Conservation (phyloP, 495 filamentous ascomycete species). For the Penicillium alfredii region DNA sequence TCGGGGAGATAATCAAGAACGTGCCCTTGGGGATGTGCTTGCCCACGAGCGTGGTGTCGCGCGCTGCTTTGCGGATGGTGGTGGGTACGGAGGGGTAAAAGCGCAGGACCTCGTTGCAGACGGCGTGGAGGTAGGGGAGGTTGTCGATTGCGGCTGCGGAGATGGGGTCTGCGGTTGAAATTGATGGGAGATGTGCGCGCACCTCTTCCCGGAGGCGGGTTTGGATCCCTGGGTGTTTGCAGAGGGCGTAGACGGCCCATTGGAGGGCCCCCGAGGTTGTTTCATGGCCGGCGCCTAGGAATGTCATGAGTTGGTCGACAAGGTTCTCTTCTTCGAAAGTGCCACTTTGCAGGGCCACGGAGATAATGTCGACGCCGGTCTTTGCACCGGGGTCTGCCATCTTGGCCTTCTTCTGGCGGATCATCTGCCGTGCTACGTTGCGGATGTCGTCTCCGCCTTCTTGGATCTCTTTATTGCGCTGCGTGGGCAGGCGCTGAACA, state of each 20-base stretch:
- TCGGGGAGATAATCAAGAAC: conserved; percentile 42
- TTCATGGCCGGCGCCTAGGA: conserved; percentile 88
- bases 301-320: conserved; percentile 91
- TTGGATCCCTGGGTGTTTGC: conserved; percentile 53
- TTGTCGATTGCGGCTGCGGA: conserved; percentile 46
- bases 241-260: conserved; percentile 56
- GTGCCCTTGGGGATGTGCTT: conserved; percentile 52
- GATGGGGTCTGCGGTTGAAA: conserved; percentile 41
- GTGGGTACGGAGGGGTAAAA: conserved; percentile 52
- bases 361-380: conserved; percentile 69
- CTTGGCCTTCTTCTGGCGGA: conserved; percentile 60
- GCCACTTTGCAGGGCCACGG: conserved; percentile 70
- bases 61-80: conserved; percentile 57
- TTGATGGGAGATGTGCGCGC: conserved; percentile 55
- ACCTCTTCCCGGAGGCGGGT: conserved; percentile 54
- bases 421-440: conserved; percentile 55
- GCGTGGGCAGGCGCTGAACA: conserved; percentile 50
- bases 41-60: conserved; percentile 58
- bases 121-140: conserved; percentile 54
- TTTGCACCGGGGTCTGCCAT: conserved; percentile 37
- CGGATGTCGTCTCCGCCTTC: conserved; percentile 54
- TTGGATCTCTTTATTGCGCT: conserved; percentile 57
- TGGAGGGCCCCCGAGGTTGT: conserved; percentile 56
- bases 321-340: conserved; percentile 74
- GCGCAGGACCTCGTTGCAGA: conserved; percentile 56